Evolutionary conservation across 1,284 basidiomycete genomes (phyloP).

Genomic region (Cerioporus squamosus): DNA sequence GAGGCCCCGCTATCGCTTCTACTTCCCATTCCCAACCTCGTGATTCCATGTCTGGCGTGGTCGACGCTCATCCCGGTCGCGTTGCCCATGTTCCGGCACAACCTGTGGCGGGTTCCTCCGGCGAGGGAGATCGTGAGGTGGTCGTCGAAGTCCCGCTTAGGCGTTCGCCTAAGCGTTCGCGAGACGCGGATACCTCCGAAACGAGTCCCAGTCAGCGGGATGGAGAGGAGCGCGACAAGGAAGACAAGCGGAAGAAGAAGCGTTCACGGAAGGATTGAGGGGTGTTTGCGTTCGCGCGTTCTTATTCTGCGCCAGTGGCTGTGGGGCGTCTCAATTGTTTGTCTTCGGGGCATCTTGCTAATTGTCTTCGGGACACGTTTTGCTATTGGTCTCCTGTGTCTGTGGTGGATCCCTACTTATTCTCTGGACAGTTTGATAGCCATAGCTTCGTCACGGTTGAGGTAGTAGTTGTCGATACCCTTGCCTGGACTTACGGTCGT

Average conservation of each 20-base stretch:
- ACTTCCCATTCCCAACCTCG: background rate
- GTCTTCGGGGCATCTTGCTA: too few species aligned
- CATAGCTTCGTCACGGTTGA: background rate
- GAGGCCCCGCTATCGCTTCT: background rate
- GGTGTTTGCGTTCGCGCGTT: too few species aligned
- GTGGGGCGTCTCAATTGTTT: too few species aligned
- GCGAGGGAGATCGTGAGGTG: background rate
- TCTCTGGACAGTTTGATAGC: too few species aligned
- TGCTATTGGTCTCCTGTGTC: too few species aligned
- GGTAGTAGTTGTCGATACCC: background rate
- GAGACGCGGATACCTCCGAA: background rate
- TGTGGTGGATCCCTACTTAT: too few species aligned
- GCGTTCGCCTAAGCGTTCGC: slow-evolving; percentile 1
- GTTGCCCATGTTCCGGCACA: background rate
- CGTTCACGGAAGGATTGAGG: background rate
- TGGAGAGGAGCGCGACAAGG: background rate
- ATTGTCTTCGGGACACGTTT: too few species aligned
- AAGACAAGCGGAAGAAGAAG: background rate
- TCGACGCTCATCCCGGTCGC: background rate
- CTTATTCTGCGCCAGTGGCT: too few species aligned
- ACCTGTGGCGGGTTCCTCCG: background rate
- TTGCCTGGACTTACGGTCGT: background rate
- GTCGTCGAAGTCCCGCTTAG: too few species aligned
- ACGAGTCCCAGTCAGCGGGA: background rate
- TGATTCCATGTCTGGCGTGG: background rate